phyloP scores from a whole-genome alignment of 2,329 filamentous ascomycete genomes.

The Beauveria asiatica region DNA sequence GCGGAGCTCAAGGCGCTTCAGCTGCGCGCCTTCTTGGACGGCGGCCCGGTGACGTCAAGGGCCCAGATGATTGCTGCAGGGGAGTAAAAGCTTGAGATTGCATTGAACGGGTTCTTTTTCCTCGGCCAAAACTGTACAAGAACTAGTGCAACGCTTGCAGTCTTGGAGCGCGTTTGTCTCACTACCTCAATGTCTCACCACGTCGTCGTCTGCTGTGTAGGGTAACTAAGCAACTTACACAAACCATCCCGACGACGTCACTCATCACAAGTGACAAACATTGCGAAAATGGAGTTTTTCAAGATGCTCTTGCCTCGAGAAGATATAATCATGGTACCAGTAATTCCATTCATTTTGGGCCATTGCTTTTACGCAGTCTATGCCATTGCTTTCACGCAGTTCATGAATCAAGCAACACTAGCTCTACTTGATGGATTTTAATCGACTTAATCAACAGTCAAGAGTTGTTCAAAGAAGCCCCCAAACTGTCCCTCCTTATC shows the following conservation, averaged over 20 bases:
- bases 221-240: neutral
- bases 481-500: constrained; percentile 28
- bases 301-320: neutral
- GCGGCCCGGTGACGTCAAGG: constrained; percentile 10
- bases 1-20: constrained; percentile 3
- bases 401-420: neutral
- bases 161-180: neutral
- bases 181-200: no score
- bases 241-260: neutral
- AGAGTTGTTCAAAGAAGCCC: constrained; percentile 35
- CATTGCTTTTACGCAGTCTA: neutral
- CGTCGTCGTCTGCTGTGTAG: neutral
- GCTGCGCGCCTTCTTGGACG: constrained; percentile 7
- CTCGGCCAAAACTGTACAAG: neutral
- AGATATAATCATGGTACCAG: neutral
- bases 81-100: neutral
- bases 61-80: constrained; percentile 8
- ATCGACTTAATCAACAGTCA: constrained; percentile 16
- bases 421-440: neutral
- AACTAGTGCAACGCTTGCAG: neutral
- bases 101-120: neutral
- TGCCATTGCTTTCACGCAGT: neutral
- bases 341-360: no score
- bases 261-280: neutral
- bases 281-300: neutral